Evolutionary conservation across 345 rosid species (phyloP).

Genomic region (Pugionium dolabratum): DNA sequence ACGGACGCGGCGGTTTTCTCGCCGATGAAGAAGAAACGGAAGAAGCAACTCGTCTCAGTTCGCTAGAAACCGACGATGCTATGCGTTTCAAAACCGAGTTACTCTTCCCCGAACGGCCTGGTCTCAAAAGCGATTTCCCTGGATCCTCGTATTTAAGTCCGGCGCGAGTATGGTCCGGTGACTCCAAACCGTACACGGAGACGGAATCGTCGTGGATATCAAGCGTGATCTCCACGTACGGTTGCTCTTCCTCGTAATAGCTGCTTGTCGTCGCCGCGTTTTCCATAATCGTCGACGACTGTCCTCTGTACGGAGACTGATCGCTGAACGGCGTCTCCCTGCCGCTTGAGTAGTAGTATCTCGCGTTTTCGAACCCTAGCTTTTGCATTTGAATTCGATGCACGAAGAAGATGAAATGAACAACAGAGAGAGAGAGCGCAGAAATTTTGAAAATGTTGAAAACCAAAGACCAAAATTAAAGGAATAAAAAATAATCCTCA

Average conservation of each 20-base stretch:
- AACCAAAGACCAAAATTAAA: constrained; percentile 6
- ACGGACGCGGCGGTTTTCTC: constrained; percentile 42
- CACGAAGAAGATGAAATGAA: constrained; percentile 7
- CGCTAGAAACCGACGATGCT: constrained; percentile 64
- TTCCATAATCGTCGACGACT: constrained; percentile 12
- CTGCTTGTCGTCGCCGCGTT: constrained; percentile 19
- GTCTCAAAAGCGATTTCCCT: constrained; percentile 56
- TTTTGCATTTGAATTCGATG: constrained; percentile 32
- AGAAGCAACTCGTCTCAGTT: constrained; percentile 54
- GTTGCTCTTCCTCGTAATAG: constrained; percentile 31
- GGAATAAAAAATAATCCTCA: background rate
- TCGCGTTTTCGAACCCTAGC: constrained; percentile 33
- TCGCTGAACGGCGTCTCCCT: constrained; percentile 21
- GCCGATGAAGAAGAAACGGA: constrained; percentile 38
- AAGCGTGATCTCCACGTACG: constrained; percentile 77
- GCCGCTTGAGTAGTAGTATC: constrained; percentile 20
- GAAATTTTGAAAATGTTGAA: constrained; percentile 9
- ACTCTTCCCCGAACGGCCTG: constrained; percentile 47
- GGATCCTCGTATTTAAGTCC: constrained; percentile 53
- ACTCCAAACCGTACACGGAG: constrained; percentile 68
- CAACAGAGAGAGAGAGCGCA: background rate
- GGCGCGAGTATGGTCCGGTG: constrained; percentile 47
- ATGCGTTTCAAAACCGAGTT: constrained; percentile 35
- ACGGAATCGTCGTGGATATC: constrained; percentile 73
- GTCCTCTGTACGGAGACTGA: constrained; percentile 17